Evolutionary conservation across 1,284 basidiomycete species (phyloP).

Genomic region (Cryptococcus sp.): DNA sequence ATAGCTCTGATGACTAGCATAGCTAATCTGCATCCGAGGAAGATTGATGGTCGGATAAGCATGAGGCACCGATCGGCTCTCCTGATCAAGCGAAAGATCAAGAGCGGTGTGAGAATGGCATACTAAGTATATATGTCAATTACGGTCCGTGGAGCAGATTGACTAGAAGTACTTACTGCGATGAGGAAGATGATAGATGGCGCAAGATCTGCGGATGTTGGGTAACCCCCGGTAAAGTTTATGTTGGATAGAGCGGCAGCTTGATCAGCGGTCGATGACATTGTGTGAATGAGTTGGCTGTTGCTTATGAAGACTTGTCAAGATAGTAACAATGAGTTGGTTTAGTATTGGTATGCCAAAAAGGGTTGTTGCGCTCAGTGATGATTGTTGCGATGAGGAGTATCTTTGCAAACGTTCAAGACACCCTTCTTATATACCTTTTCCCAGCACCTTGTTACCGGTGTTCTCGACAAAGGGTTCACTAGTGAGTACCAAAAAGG

Average conservation of each 20-base stretch:
- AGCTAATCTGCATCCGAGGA: constrained; percentile 26
- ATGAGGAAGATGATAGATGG: constrained; percentile 40
- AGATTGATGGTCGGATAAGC: constrained; percentile 36
- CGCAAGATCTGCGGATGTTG: constrained; percentile 31
- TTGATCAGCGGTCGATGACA: background rate
- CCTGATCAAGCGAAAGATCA: constrained; percentile 24
- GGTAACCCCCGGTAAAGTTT: constrained; percentile 40
- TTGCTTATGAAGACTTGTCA: no score
- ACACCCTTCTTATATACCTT: no score
- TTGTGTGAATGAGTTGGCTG: background rate
- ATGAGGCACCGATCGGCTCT: constrained; percentile 17
- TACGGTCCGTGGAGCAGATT: background rate
- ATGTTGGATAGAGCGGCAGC: constrained; percentile 16
- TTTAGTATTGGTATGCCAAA: no score
- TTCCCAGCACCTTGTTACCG: no score
- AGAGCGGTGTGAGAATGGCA: constrained; percentile 16
- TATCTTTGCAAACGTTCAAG: no score
- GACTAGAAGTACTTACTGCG: constrained; percentile 24
- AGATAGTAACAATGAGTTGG: no score
- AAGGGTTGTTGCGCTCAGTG: no score
- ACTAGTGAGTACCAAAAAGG: no score
- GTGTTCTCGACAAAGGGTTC: no score
- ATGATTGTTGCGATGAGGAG: no score
- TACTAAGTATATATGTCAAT: constrained; percentile 22
- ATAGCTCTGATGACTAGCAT: constrained; percentile 29